Conservation (phyloP, 2,329 filamentous ascomycete genomes). For the Scorias spongiosa region DNA sequence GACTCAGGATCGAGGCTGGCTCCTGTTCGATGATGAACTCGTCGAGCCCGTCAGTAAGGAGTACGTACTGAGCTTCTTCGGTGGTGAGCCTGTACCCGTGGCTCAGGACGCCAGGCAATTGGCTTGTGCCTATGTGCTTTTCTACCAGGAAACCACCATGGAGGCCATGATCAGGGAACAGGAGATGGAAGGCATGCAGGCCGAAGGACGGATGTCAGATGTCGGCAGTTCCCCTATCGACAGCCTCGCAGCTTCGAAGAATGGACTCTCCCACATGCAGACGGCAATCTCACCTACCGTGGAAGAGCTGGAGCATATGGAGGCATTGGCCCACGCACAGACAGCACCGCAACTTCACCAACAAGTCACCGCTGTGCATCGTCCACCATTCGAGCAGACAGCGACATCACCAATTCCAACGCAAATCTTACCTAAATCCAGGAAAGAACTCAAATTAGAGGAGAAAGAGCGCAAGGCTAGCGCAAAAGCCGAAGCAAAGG, state of each 20-base stretch:
- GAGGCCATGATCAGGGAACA: slow-evolving; percentile 62
- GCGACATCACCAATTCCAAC: slow-evolving; percentile 36
- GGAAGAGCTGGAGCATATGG: slow-evolving; percentile 35
- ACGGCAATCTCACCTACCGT: slow-evolving; percentile 24
- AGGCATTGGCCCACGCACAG: slow-evolving; percentile 48
- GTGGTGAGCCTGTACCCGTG: slow-evolving; percentile 46
- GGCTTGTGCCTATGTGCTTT: slow-evolving; percentile 90
- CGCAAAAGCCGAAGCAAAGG: slow-evolving; percentile 45
- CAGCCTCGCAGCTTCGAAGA: slow-evolving; percentile 9
- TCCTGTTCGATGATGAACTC: slow-evolving; percentile 96
- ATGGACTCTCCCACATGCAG: slow-evolving; percentile 16
- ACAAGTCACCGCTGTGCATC: not conserved
- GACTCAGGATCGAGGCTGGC: slow-evolving; percentile 87
- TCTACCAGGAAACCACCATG: slow-evolving; percentile 81
- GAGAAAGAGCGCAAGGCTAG: slow-evolving; percentile 43
- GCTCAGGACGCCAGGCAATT: slow-evolving; percentile 42
- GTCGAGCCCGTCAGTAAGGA: slow-evolving; percentile 95
- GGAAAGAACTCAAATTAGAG: slow-evolving; percentile 47
- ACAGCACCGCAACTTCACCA: slow-evolving; percentile 38
- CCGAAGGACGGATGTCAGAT: slow-evolving; percentile 21
- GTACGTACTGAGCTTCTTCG: slow-evolving; percentile 94
- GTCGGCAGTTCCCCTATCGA: slow-evolving; percentile 30
- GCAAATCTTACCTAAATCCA: slow-evolving; percentile 38
- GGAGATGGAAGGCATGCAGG: slow-evolving; percentile 54
- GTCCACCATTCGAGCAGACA: slow-evolving; percentile 17